A percentile compares a stretch with the other conserved stretches of the same genome.
These are phyloP conservation scores for Scenedesmus sp. DNA, from an alignment of 163 green algal species.

Conservation along the genomic window DNA sequence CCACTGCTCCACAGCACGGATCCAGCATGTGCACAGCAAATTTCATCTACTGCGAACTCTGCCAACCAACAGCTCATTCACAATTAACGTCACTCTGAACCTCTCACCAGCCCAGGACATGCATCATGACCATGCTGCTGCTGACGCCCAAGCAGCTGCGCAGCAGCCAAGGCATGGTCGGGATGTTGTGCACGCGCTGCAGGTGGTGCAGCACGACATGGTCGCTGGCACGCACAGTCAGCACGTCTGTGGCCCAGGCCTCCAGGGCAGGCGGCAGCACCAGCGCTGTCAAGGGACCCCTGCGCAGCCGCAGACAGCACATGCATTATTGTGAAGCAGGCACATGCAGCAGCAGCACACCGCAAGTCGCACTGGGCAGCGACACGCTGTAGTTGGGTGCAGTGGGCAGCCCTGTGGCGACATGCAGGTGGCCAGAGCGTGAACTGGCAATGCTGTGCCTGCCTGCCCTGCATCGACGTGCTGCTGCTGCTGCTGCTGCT, in stretches of 20 bases:
- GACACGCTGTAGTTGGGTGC: too few relatives aligned
- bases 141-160: not conserved
- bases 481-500: too few relatives aligned
- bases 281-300: constrained; percentile 29
- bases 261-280: constrained; percentile 16
- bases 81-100: constrained; percentile 13
- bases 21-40: too few relatives aligned
- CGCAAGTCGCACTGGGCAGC: too few relatives aligned
- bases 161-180: not conserved
- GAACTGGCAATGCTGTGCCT: too few relatives aligned
- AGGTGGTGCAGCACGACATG: constrained; percentile 22
- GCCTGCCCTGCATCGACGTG: too few relatives aligned
- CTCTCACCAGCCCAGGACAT: not conserved
- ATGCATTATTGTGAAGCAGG: too few relatives aligned
- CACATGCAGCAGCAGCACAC: not conserved
- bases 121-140: constrained; percentile 41
- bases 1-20: too few relatives aligned
- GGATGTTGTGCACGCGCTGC: constrained; percentile 53
- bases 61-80: not conserved
- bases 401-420: too few relatives aligned
- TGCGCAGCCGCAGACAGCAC: not conserved
- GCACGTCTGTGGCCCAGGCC: constrained; percentile 38
- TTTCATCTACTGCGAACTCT: too few relatives aligned
- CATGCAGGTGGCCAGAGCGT: too few relatives aligned
- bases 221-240: constrained; percentile 13